Conservation (phyloP, 192 early-diverging fungal genomes). For the Jimgerdemannia lactiflua region DNA sequence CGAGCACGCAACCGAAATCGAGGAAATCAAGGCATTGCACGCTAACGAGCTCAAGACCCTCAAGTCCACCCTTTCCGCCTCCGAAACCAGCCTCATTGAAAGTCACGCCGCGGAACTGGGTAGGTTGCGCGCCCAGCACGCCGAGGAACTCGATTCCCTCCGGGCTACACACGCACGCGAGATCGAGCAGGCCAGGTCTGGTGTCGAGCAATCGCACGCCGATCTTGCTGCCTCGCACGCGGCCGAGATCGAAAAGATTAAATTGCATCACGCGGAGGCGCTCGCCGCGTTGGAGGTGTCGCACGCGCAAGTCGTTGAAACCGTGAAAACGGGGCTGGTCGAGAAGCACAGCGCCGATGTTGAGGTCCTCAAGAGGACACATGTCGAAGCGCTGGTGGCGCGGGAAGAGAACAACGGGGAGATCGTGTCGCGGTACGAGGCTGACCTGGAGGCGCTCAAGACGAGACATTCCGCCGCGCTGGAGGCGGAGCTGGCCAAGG, state of each 20-base stretch:
- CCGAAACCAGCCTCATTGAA: conserved; percentile 7
- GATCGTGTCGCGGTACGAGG: conserved; percentile 23
- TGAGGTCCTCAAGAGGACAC: conserved; percentile 18
- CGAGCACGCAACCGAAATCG: conserved; percentile 25
- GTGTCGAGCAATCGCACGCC: background rate
- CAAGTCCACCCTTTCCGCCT: conserved; percentile 23
- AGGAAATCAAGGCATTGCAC: conserved; percentile 22
- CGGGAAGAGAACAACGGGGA: conserved; percentile 27
- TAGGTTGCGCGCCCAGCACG: conserved; percentile 17
- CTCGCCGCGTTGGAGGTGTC: conserved; percentile 27
- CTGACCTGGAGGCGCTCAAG: conserved; percentile 21
- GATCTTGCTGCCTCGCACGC: background rate
- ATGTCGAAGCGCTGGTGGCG: conserved; percentile 23
- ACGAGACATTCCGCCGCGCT: conserved; percentile 23
- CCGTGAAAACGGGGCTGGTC: background rate
- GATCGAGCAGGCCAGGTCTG: background rate
- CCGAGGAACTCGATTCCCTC: conserved; percentile 15
- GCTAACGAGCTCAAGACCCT: conserved; percentile 19
- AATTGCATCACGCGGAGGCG: conserved; percentile 3
- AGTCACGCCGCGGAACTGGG: conserved; percentile 21
- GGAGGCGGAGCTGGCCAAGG: conserved; percentile 29
- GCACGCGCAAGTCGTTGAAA: conserved; percentile 16
- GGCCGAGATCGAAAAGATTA: background rate
- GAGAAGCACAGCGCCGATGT: conserved; percentile 26
- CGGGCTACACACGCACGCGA: background rate